Conservation (phyloP, 2,329 filamentous ascomycete genomes). For the Diaporthe australafricana region DNA sequence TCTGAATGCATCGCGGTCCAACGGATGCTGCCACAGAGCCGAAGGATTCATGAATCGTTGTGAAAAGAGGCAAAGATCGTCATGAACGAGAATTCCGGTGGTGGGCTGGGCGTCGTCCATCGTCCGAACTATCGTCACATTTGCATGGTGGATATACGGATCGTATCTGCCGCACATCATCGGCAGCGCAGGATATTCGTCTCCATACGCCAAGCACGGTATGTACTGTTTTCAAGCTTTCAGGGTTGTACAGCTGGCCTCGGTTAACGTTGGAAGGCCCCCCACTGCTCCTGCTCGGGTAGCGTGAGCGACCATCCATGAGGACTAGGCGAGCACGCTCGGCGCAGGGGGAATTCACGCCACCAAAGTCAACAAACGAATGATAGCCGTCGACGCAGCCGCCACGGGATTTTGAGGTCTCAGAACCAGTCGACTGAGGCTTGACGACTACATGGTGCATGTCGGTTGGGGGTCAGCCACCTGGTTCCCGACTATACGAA, state of each 20-base stretch:
- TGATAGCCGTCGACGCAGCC: neutral
- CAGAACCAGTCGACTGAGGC: neutral
- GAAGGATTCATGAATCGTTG: conserved; percentile 11
- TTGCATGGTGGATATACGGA: neutral
- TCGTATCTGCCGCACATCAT: conserved; percentile 9
- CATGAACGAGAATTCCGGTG: neutral
- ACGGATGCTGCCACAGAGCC: neutral
- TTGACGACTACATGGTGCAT: neutral
- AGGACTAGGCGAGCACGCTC: neutral
- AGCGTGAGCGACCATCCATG: neutral
- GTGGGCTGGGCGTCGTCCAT: neutral
- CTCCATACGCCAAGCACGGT: conserved; percentile 6
- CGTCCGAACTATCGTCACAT: conserved; percentile 13
- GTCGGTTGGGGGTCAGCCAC: neutral
- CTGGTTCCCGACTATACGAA: neutral
- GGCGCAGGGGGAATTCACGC: neutral
- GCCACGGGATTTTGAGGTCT: neutral
- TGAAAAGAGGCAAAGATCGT: conserved; percentile 20
- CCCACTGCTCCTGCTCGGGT: neutral
- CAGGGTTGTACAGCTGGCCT: conserved; percentile 15
- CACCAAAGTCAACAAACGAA: neutral
- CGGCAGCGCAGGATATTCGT: neutral
- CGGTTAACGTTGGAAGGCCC: neutral
- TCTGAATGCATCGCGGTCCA: conserved; percentile 13
- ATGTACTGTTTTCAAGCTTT: conserved; percentile 16